Base-by-base conservation (phyloP, 352 stramenopile species). In the Globisporangium abappressorium region DNA sequence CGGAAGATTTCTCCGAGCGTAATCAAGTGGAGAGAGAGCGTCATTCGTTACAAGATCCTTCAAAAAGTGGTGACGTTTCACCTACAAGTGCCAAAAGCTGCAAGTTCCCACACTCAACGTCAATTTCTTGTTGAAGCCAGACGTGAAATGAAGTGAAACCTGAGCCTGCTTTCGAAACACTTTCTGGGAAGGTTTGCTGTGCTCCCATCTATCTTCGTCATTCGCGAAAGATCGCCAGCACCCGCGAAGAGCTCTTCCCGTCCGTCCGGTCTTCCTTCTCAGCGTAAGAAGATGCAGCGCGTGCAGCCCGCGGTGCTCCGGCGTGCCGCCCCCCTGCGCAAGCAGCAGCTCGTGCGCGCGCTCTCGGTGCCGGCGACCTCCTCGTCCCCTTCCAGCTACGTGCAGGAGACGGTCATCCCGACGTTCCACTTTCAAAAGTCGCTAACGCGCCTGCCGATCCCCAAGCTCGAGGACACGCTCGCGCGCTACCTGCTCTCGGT, bases 341-440 rank as follows among this genome's bases (percentile, higher is more conserved):
- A 34, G 51, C 51, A 54, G 38, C 66, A 65, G 38, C 36, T 70
- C 36, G 51, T 33, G 36, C 54, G 75, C 62, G 66, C 72, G 28
- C 64, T 69, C 64, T 69, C 43, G 30, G 34, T 55, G 3, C 43
- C 49, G 41, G 59, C 43, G 38, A 26, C 28, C 22, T 24, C 38
- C 11, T 18, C 11, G 12, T 20, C 38, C 38, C 38, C 38, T 46
- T 46, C 36, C 60, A 73, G 79, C 41, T 96, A 95, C 70, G 81
- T 96, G 62, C 89, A 96, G 62, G 77, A 96, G 63, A 96, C 87
- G 5, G 72, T 93, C 53, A 94, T 96, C 74, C 89, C 89, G 3
- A 96, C 89, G 56, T 95, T 79, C 70, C 87, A 95, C 72, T 96
- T 96, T 71, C 89, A 96, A 64, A 89, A 92, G 72, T 93, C 83